A percentile compares a stretch with the other conserved stretches of the same genome.
Evolutionary conservation across 2,329 filamentous ascomycete species (phyloP).

Genomic region (Coniosporium tulheliwenetii): DNA sequence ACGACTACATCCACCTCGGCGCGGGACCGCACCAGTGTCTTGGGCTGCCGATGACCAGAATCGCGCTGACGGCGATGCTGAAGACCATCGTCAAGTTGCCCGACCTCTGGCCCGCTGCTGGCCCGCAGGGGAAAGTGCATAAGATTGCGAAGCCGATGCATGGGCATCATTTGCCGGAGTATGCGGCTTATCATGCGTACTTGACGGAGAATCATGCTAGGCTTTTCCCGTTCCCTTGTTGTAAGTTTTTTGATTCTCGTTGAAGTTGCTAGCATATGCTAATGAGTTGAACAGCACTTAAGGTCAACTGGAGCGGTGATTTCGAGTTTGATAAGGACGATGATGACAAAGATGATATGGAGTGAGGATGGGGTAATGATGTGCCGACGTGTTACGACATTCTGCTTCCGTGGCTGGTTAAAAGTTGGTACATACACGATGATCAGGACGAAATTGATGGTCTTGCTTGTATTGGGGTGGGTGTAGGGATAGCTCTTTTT

Average conservation of each 20-base stretch:
- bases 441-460: too few species aligned
- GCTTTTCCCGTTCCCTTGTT: constrained; percentile 30
- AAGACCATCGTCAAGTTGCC: constrained; percentile 25
- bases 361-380: too few species aligned
- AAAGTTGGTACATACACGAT: too few species aligned
- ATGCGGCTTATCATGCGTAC: constrained; percentile 24
- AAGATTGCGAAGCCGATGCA: constrained; percentile 21
- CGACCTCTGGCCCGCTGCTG: constrained; percentile 21
- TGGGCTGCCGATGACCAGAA: constrained; percentile 24
- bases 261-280: too few species aligned
- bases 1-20: constrained; percentile 28
- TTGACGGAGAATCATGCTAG: constrained; percentile 32
- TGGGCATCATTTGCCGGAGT: constrained; percentile 14
- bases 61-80: constrained; percentile 29
- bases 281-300: too few species aligned
- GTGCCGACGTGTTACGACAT: too few species aligned
- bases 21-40: constrained; percentile 27
- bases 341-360: too few species aligned
- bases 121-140: constrained; percentile 23
- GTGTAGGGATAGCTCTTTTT: too few species aligned
- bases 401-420: too few species aligned
- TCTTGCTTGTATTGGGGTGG: too few species aligned
- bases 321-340: too few species aligned
- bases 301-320: too few species aligned
- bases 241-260: constrained; percentile 17